Percentiles rank a stretch among this genome's conserved stretches.
These are phyloP conservation scores for Pistacia vera DNA, from an alignment of 345 rosid genomes.

Conservation along the genomic window DNA sequence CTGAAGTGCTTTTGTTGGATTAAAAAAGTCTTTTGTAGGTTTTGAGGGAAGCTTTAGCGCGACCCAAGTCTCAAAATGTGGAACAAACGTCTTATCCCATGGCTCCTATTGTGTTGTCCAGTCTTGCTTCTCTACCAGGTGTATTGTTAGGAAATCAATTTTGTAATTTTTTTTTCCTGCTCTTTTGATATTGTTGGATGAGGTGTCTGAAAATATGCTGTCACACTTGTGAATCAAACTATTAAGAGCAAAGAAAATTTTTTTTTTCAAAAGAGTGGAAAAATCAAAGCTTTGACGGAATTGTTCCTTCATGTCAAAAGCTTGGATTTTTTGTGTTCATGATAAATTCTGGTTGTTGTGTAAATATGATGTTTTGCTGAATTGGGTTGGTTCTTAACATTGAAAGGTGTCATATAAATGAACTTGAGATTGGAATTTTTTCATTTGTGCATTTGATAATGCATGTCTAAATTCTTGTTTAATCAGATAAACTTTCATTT, in stretches of 20 bases:
- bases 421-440: not conserved
- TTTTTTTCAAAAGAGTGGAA: not conserved
- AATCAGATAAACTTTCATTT: conserved; percentile 11
- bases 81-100: conserved; percentile 60
- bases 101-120: conserved; percentile 69
- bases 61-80: conserved; percentile 38
- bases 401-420: not conserved
- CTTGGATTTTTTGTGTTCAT: not conserved
- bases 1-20: not conserved
- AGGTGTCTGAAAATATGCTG: not conserved
- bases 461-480: not conserved
- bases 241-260: not conserved
- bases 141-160: conserved; percentile 1
- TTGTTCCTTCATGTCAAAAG: not conserved
- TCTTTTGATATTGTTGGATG: not conserved
- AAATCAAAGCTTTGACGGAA: not conserved
- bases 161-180: not conserved
- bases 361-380: not conserved
- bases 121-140: conserved; percentile 88
- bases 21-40: conserved; percentile 38
- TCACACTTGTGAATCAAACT: not conserved
- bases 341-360: not conserved
- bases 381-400: not conserved
- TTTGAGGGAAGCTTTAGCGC: conserved; percentile 67
- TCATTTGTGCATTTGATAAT: not conserved